phyloP scores from a whole-genome alignment of 345 rosid genomes.

The Sisymbrium altissimum region DNA sequence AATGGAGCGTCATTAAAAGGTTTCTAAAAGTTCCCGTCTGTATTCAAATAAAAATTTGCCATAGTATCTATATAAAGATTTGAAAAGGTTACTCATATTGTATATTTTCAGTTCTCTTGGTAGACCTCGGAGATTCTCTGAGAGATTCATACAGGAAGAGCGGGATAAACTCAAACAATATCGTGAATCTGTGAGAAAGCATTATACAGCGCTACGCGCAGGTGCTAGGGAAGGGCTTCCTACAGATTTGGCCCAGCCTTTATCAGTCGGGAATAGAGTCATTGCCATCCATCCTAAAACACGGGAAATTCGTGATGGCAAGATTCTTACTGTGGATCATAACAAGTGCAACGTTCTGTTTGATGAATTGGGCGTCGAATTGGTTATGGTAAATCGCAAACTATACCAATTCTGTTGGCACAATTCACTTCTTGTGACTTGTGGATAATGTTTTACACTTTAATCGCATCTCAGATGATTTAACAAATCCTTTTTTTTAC shows the following conservation, averaged over 20 bases:
- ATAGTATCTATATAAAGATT: not conserved
- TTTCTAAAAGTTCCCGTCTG: constrained; percentile 24
- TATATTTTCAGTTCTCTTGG: constrained; percentile 83
- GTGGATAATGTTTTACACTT: not conserved
- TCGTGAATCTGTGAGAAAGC: constrained; percentile 81
- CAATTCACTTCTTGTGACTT: not conserved
- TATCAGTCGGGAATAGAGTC: constrained; percentile 80
- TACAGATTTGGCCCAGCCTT: constrained; percentile 79
- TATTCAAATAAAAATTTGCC: not conserved
- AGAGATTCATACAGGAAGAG: constrained; percentile 70
- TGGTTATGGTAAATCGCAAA: constrained; percentile 62
- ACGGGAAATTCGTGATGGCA: constrained; percentile 79
- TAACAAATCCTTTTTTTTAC: constrained; percentile 22
- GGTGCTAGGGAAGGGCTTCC: constrained; percentile 78
- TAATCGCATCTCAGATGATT: not conserved
- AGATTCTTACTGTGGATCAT: constrained; percentile 81
- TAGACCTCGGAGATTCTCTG: constrained; percentile 89
- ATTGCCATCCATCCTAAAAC: constrained; percentile 85
- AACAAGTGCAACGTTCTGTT: constrained; percentile 71
- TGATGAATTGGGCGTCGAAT: constrained; percentile 78
- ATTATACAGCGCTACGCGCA: constrained; percentile 64
- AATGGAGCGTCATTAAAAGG: constrained; percentile 99
- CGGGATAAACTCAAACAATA: constrained; percentile 80
- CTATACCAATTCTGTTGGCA: not conserved
- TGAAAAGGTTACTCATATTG: constrained; percentile 5